Percentiles rank a stretch among this genome's conserved stretches.
phyloP scores from a whole-genome alignment of 805 yeast genomes.

The Komagataella pastoris region DNA sequence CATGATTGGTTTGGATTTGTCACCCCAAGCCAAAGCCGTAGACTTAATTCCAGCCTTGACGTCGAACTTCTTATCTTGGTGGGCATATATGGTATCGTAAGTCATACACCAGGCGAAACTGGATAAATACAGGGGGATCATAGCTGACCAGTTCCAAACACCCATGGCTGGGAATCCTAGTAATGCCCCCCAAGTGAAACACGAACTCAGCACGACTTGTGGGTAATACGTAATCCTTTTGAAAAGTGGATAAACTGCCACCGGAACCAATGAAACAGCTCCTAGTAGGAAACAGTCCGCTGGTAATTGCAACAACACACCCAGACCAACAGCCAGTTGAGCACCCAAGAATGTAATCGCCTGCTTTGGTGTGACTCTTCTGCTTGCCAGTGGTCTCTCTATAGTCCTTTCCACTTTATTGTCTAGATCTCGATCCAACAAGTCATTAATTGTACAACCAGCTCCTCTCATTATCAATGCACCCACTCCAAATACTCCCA shows the following conservation, averaged over 20 bases:
- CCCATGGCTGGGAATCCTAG: constrained; percentile 96
- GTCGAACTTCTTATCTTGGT: constrained; percentile 89
- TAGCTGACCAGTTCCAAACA: constrained; percentile 60
- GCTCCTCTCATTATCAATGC: constrained; percentile 92
- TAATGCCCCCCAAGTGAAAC: constrained; percentile 91
- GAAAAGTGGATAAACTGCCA: constrained; percentile 82
- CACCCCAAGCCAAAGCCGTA: constrained; percentile 93
- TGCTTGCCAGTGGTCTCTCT: constrained; percentile 88
- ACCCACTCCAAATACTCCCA: constrained; percentile 70
- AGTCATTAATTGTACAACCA: constrained; percentile 92
- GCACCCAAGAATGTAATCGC: constrained; percentile 62
- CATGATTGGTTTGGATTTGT: constrained; percentile 56
- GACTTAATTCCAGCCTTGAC: constrained; percentile 85
- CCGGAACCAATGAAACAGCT: constrained; percentile 65
- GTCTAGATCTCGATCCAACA: constrained; percentile 75
- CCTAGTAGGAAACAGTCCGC: constrained; percentile 73
- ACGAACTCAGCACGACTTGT: constrained; percentile 65
- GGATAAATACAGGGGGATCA: constrained; percentile 65
- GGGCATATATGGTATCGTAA: constrained; percentile 95
- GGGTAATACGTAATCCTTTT: constrained; percentile 95
- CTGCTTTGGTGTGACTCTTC: constrained; percentile 56
- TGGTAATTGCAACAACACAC: constrained; percentile 62
- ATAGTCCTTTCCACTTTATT: constrained; percentile 77
- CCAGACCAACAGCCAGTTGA: constrained; percentile 65
- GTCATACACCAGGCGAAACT: constrained; percentile 89